Conservation (phyloP, 345 rosid genomes). For the Garcia nutans region DNA sequence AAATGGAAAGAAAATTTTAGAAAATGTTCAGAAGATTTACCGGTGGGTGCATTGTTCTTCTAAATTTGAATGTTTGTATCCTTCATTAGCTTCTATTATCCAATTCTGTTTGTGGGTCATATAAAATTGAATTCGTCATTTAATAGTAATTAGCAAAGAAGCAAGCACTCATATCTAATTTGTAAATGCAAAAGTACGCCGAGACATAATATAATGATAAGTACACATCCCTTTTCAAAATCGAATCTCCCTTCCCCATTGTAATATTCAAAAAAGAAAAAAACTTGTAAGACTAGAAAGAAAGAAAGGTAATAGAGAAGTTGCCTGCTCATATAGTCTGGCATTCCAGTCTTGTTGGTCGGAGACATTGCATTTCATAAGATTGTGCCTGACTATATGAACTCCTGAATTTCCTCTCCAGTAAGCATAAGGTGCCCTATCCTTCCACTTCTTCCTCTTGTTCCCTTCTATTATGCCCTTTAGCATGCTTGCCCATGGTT, state of each 20-base stretch:
- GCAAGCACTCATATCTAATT: no score
- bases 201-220: no score
- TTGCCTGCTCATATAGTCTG: slow-evolving; percentile 63
- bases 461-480: slow-evolving; percentile 58
- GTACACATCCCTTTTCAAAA: no score
- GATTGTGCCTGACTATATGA: slow-evolving; percentile 57
- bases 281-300: no score
- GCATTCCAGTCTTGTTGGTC: slow-evolving; percentile 78
- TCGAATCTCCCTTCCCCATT: no score
- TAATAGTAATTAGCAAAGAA: no score
- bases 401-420: slow-evolving; percentile 88
- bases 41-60: slow-evolving; percentile 21
- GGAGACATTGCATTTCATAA: slow-evolving; percentile 68
- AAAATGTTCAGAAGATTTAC: not conserved
- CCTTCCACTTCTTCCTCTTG: slow-evolving; percentile 43
- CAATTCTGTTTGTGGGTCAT: slow-evolving; percentile 4
- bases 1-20: no score
- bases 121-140: no score
- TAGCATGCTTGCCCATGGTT: slow-evolving; percentile 61
- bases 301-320: no score
- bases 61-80: slow-evolving; percentile 13
- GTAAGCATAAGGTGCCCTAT: slow-evolving; percentile 71
- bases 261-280: no score
- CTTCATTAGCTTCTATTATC: slow-evolving; percentile 6
- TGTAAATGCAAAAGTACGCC: no score